A percentile compares a stretch with the other conserved stretches of the same genome.
Evolutionary conservation across 139 green algal species (phyloP).

Genomic region (Gonium pectorale): DNA sequence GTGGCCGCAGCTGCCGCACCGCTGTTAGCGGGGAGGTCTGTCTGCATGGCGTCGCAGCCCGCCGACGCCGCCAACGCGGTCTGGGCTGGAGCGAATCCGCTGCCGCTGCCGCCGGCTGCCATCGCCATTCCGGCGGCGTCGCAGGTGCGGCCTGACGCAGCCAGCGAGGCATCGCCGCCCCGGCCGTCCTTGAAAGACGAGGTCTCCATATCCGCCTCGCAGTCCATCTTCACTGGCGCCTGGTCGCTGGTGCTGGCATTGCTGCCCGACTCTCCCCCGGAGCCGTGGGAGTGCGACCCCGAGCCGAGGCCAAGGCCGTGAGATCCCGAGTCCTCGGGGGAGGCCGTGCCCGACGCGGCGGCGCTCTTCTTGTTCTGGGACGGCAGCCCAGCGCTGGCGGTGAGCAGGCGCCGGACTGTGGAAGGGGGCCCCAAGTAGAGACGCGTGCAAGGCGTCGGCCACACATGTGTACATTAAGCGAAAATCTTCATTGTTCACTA

Average conservation of each 20-base stretch:
- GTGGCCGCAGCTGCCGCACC: no score
- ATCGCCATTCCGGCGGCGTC: no score
- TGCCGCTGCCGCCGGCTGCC: no score
- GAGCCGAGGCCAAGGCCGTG: constrained; percentile 3
- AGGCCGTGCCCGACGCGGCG: constrained; percentile 18
- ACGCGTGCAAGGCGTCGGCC: no score
- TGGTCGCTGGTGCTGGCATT: constrained; percentile 44
- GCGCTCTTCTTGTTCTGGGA: constrained; percentile 4
- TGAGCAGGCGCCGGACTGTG: constrained; percentile 27
- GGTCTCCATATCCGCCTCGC: constrained; percentile 36
- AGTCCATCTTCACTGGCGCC: constrained; percentile 16
- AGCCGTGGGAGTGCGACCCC: constrained; percentile 12
- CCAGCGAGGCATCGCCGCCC: background rate
- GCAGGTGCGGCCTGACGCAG: no score
- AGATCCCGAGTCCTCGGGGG: constrained; percentile 28
- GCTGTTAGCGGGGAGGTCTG: no score
- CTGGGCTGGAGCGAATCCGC: no score
- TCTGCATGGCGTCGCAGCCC: no score
- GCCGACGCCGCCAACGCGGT: no score
- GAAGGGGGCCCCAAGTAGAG: no score
- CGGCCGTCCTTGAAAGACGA: constrained; percentile 13
- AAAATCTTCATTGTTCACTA: no score
- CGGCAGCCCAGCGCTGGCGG: background rate
- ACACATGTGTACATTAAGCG: no score
- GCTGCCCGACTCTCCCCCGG: constrained; percentile 38